phyloP scores from a whole-genome alignment of 169 alveolate species.

The Perkinsus olseni region DNA sequence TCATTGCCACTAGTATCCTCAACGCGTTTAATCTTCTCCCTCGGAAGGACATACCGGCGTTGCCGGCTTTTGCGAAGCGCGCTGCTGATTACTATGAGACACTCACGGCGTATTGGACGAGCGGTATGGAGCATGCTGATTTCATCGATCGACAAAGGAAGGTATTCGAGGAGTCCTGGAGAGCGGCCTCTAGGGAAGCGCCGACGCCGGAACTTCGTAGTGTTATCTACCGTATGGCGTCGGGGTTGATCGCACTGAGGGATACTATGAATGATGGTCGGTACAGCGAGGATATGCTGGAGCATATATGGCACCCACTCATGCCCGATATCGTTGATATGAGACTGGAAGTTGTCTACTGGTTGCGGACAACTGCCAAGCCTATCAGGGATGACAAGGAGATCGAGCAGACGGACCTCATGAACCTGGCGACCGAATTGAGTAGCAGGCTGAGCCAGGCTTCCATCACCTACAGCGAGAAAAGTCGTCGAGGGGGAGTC shows the following conservation, averaged over 20 bases:
- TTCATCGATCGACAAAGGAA: neutral
- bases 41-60: neutral
- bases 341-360: neutral
- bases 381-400: neutral
- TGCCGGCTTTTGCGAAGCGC: neutral
- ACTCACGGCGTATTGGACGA: neutral
- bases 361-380: neutral
- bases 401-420: neutral
- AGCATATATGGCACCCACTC: neutral
- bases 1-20: neutral
- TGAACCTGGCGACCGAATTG: neutral
- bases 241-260: neutral
- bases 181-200: neutral
- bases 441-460: neutral
- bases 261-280: neutral
- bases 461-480: neutral
- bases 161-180: neutral
- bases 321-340: neutral
- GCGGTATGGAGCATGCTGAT: neutral
- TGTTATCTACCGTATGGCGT: neutral
- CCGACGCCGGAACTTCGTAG: neutral
- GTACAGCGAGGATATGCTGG: neutral
- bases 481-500: neutral
- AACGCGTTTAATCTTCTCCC: neutral
- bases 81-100: neutral